Conservation (phyloP, 176 grass and related monocot genomes). For the Zoysia japonica region DNA sequence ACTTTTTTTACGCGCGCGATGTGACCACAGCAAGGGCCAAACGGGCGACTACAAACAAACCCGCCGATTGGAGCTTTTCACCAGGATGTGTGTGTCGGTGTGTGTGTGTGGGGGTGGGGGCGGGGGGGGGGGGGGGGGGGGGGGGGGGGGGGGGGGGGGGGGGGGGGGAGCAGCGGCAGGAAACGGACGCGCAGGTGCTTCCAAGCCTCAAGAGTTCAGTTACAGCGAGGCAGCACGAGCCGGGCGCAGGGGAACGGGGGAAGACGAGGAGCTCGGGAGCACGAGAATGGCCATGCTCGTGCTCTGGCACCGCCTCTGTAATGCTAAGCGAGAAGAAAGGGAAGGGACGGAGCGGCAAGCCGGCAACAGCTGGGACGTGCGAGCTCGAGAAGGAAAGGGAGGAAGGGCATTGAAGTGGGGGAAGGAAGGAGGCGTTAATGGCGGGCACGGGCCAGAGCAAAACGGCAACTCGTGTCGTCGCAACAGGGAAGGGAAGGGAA, state of each 20-base stretch:
- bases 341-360: background rate
- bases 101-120: too few relatives aligned
- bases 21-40: slow-evolving; percentile 38
- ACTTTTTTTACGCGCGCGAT: slow-evolving; percentile 6
- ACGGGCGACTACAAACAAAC: slow-evolving; percentile 8
- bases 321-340: background rate
- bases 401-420: slow-evolving; percentile 4
- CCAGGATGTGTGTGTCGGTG: background rate
- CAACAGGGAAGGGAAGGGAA: background rate
- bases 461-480: slow-evolving; percentile 5
- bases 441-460: slow-evolving; percentile 34
- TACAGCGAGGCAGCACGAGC: slow-evolving; percentile 15
- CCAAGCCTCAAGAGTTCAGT: slow-evolving; percentile 31
- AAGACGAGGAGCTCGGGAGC: background rate
- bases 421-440: background rate
- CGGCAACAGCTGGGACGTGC: background rate
- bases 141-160: background rate
- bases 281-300: background rate
- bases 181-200: slow-evolving; percentile 44
- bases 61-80: slow-evolving; percentile 43
- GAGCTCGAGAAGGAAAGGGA: background rate
- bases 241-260: background rate
- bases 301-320: too few relatives aligned
- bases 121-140: background rate
- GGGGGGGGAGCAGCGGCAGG: slow-evolving; percentile 3